Conservation (phyloP, 78 protist species). For the Pelomyxa schiedti region DNA sequence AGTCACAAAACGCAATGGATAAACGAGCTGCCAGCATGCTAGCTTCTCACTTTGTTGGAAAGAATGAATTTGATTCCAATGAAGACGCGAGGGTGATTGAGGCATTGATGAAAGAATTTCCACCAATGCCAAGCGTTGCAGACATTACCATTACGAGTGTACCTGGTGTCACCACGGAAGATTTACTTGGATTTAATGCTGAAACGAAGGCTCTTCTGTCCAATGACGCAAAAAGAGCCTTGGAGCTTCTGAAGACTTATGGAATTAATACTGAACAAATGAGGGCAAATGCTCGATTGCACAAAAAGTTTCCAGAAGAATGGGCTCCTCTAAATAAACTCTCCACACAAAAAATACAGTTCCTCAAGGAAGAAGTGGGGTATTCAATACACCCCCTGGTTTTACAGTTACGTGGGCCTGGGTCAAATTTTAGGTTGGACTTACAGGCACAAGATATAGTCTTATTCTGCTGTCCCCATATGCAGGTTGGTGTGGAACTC, state of each 20-base stretch:
- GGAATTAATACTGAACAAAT: slow-evolving; percentile 39
- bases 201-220: slow-evolving; percentile 26
- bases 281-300: slow-evolving; percentile 30
- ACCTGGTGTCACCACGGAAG: slow-evolving; percentile 27
- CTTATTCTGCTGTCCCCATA: slow-evolving; percentile 25
- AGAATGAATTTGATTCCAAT: slow-evolving; percentile 1
- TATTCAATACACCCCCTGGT: slow-evolving; percentile 20
- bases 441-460: slow-evolving; percentile 35
- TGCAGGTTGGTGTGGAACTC: no score
- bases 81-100: slow-evolving; percentile 6
- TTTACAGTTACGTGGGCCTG: slow-evolving; percentile 25
- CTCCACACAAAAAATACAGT: not conserved
- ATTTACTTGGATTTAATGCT: slow-evolving; percentile 24
- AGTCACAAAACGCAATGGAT: slow-evolving; percentile 8
- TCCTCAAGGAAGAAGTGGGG: slow-evolving; percentile 5
- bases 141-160: slow-evolving; percentile 43
- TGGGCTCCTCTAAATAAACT: slow-evolving; percentile 31
- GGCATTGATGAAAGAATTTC: not conserved
- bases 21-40: slow-evolving; percentile 2
- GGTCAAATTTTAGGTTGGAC: slow-evolving; percentile 16
- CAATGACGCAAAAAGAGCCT: slow-evolving; percentile 24
- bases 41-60: slow-evolving; percentile 4
- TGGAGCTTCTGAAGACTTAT: not conserved
- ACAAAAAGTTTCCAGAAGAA: slow-evolving; percentile 27
- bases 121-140: slow-evolving; percentile 27